Evolutionary conservation across 1,284 basidiomycete genomes (phyloP), one percentile per base, ranked within the genome.

Genomic region (Ceratobasidium sp.): DNA sequence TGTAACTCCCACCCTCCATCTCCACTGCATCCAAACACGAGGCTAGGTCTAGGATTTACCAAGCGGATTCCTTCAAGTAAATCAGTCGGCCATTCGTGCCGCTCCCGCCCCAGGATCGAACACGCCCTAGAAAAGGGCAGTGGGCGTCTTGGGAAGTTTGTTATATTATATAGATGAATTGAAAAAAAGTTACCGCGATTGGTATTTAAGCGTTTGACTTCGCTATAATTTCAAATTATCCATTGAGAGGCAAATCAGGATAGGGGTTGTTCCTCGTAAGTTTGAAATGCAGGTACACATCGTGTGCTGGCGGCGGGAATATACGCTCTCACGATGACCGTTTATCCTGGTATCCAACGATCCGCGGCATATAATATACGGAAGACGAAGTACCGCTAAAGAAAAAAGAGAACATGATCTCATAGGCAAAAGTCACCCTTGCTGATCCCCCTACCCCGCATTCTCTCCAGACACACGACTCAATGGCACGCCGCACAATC

Each of bases 181-280:
- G 44, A 65, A 46, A 40, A n/a, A n/a, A n/a, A n/a, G 9, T 48
- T 65, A 48, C 42, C 62, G 38, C 9, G 42, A 65, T 74, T 74
- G 57, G 70, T 62, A 28, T 74, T 74, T 74, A 74, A 74, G 71
- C 71, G n/a, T 74, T 68, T 68, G 48, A 54, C 66, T 68, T 74
- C 48, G 48, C 40, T 17, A 17, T 48, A 52, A 44, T 50, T 65
- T 74, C n/a, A 57, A 61, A 73, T 57, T 38, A 44, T 73, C 52
- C 40, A 67, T 67, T 52, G 28, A 28, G 42, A 40, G 17, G 65
- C 65, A 12, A 67, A 10, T 26, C 12, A 6, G 44, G 42, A 65
- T 65, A 65, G 62, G 62, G 62, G 62, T n/a, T 62, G 59, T 48
- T 65, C 42, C 62, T 48, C 26, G 62, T 65, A 48, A 23, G n/a